phyloP scores from a whole-genome alignment of 2,329 filamentous ascomycete genomes.

The Ceratocystis colombiana region DNA sequence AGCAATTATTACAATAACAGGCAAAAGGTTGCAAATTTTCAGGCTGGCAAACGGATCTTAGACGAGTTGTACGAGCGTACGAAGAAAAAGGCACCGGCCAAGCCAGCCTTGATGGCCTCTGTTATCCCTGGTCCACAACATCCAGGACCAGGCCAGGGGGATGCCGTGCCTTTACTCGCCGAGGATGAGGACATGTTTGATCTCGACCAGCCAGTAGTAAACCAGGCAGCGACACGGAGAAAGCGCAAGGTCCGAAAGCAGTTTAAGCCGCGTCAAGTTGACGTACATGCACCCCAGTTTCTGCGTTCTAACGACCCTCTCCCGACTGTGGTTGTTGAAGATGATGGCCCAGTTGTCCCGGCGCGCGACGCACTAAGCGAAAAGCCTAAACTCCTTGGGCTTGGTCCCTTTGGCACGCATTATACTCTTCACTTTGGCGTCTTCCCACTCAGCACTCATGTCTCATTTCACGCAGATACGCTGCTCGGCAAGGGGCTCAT shows the following conservation, averaged over 20 bases:
- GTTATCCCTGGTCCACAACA: background rate
- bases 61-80: slow-evolving; percentile 44
- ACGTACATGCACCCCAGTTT: slow-evolving; percentile 45
- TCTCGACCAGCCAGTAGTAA: background rate
- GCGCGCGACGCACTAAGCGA: background rate
- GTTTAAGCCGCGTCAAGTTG: slow-evolving; percentile 37
- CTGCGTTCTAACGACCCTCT: slow-evolving; percentile 45
- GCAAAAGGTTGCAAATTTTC: slow-evolving; percentile 35
- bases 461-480: slow-evolving; percentile 52
- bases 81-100: slow-evolving; percentile 30
- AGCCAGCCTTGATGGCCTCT: slow-evolving; percentile 22
- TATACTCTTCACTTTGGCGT: slow-evolving; percentile 55
- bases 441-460: slow-evolving; percentile 46
- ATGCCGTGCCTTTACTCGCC: background rate
- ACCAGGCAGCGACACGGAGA: slow-evolving; percentile 24
- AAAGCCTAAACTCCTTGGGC: slow-evolving; percentile 37
- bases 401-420: slow-evolving; percentile 51
- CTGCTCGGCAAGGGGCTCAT: slow-evolving; percentile 48
- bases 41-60: slow-evolving; percentile 43
- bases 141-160: background rate
- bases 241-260: slow-evolving; percentile 37
- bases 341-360: slow-evolving; percentile 7
- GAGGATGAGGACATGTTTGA: slow-evolving; percentile 19
- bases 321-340: slow-evolving; percentile 24
- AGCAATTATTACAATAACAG: background rate